Evolutionary conservation across 2,329 filamentous ascomycete species (phyloP).

Genomic region (Ophiobolus disseminans): DNA sequence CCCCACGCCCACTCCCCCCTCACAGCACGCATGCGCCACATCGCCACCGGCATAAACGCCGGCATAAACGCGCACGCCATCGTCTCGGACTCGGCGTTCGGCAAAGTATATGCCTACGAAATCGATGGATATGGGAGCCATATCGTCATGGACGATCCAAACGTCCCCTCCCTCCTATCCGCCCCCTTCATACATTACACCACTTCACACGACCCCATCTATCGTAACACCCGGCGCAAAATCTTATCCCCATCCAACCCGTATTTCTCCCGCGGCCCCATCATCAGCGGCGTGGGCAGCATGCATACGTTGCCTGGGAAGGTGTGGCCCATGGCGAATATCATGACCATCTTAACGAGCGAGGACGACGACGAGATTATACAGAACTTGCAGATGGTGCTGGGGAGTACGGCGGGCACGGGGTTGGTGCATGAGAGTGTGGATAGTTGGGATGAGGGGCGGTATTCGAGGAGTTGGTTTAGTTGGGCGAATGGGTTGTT

Average conservation of each 20-base stretch:
- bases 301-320: conserved; percentile 55
- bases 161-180: conserved; percentile 70
- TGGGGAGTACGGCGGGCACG: conserved; percentile 56
- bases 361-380: conserved; percentile 56
- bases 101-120: conserved; percentile 56
- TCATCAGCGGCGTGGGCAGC: conserved; percentile 54
- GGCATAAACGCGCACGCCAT: conserved; percentile 55
- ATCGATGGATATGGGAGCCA: conserved; percentile 55
- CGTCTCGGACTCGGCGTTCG: conserved; percentile 41
- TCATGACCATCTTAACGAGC: conserved; percentile 58
- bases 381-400: conserved; percentile 49
- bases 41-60: conserved; percentile 55
- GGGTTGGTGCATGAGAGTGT: conserved; percentile 62
- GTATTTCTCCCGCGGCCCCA: conserved; percentile 57
- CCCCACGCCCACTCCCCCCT: conserved; percentile 54
- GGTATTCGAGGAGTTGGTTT: conserved; percentile 54
- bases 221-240: conserved; percentile 54
- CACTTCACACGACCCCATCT: conserved; percentile 47
- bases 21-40: conserved; percentile 62
- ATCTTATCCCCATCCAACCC: conserved; percentile 54
- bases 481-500: conserved; percentile 62
- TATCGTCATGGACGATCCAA: conserved; percentile 75
- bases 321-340: conserved; percentile 60
- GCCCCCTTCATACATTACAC: conserved; percentile 68
- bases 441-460: conserved; percentile 45